Evolutionary conservation across 1,284 basidiomycete genomes (phyloP), one percentile per base, ranked within the genome.

Genomic region (Heterobasidion annosum): DNA sequence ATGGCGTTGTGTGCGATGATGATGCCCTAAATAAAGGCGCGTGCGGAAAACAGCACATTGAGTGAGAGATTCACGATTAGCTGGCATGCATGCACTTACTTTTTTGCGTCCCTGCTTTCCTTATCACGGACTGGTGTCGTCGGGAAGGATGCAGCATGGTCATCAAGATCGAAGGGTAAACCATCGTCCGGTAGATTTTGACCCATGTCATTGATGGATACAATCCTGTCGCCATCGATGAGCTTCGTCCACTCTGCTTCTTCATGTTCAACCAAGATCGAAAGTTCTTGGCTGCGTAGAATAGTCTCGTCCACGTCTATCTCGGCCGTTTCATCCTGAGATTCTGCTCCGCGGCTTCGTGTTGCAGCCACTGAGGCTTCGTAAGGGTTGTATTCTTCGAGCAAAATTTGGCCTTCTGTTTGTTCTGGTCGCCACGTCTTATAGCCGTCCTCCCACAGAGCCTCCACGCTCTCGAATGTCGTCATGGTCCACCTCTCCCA

Each of bases 381-480:
- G 48, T 68, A 71, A 2, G 69, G 69, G 51, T 70, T 68, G 12
- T 3, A 18, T 8, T 56, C 58, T 32, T 63, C 60, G 15, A 51
- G 42, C 45, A 50, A 50, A 2, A 35, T 15, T 19, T 33, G 33
- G 8, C 45, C 50, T 6, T 53, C 25, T 25, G 44, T 19, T n/a
- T 54, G n/a, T 8, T 54, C 55, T 25, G 83, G 81, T 59, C 68
- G 79, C 83, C 84, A 86, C 6, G 69, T 73, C 64, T 71, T 81
- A 67, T 74, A 77, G 48, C 73, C 63, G 44, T 75, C 67, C 51
- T 83, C 81, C 88, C 88, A 91, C 2, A 90, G 71, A 0, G 79
- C 84, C 67, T 90, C 83, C 7, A 92, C 75, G 52, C 92, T 94
- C 65, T 94, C 87, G 62, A 95, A 96, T 0, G 89, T 84, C 1